A percentile compares a stretch with the other conserved stretches of the same genome.
These are phyloP conservation scores for Mycena venus DNA, from an alignment of 768 basidiomycete species.

Conservation along the genomic window DNA sequence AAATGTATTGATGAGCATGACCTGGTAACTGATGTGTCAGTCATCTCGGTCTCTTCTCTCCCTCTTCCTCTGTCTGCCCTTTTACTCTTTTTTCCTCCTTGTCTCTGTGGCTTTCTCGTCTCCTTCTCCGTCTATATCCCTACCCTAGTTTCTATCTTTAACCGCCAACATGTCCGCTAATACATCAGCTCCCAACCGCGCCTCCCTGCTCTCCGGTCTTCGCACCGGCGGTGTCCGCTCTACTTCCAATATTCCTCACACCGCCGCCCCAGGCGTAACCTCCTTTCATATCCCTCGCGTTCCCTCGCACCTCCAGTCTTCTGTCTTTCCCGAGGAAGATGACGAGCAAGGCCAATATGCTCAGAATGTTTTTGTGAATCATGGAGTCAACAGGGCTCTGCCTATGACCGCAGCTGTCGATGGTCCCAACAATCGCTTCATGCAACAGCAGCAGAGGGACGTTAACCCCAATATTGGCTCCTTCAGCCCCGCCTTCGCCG, in stretches of 20 bases:
- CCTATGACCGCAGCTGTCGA: constrained; percentile 84
- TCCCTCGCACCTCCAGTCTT: constrained; percentile 55
- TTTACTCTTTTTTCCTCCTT: not conserved
- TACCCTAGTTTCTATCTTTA: constrained; percentile 27
- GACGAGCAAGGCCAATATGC: constrained; percentile 68
- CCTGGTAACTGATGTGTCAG: no score
- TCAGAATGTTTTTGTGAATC: constrained; percentile 65
- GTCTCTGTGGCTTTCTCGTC: not conserved
- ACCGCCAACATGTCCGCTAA: constrained; percentile 32
- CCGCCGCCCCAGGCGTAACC: constrained; percentile 67
- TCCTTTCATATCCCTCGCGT: constrained; percentile 79
- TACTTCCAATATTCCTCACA: constrained; percentile 69
- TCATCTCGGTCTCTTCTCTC: no score
- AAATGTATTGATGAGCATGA: no score
- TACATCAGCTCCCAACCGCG: constrained; percentile 62
- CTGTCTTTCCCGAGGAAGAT: constrained; percentile 59
- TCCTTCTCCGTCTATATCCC: constrained; percentile 2
- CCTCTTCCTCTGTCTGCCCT: not conserved
- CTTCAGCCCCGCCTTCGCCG: constrained; percentile 66
- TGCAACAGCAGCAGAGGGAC: constrained; percentile 74
- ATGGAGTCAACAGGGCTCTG: constrained; percentile 40
- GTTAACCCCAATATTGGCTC: constrained; percentile 67
- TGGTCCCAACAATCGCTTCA: constrained; percentile 74
- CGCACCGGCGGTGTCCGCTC: constrained; percentile 93
- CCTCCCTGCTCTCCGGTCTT: constrained; percentile 89